phyloP scores from a whole-genome alignment of 2,329 filamentous ascomycete species.

The Xylariaceae sp. region DNA sequence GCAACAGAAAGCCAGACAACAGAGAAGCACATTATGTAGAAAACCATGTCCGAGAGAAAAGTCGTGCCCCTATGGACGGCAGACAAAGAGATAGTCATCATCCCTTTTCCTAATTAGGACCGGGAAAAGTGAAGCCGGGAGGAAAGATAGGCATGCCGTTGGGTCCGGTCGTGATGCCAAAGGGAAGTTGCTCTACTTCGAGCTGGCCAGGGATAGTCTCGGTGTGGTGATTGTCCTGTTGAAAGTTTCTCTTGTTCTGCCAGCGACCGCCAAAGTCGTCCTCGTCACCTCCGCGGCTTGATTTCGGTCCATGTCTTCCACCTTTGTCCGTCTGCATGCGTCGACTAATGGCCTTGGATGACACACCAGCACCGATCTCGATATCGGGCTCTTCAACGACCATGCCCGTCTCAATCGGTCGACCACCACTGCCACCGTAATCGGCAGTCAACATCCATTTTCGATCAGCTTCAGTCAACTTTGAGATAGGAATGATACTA shows the following conservation, averaged over 20 bases:
- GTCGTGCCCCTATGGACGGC: background rate
- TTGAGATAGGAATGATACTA: slow-evolving; percentile 88
- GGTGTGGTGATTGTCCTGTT: slow-evolving; percentile 29
- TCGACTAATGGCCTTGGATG: slow-evolving; percentile 78
- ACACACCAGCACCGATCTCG: slow-evolving; percentile 95
- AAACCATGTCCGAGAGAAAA: background rate
- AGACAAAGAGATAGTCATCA: background rate
- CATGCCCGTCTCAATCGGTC: slow-evolving; percentile 75
- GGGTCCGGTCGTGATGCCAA: slow-evolving; percentile 42
- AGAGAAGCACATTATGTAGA: background rate
- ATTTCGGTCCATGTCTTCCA: slow-evolving; percentile 63
- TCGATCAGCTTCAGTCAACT: slow-evolving; percentile 90
- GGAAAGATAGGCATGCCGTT: slow-evolving; percentile 52
- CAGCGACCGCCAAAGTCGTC: slow-evolving; percentile 25
- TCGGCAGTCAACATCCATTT: slow-evolving; percentile 97
- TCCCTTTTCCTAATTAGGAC: slow-evolving; percentile 22
- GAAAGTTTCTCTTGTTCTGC: slow-evolving; percentile 28
- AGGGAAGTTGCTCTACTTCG: slow-evolving; percentile 39
- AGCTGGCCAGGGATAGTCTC: slow-evolving; percentile 19
- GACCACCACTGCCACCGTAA: slow-evolving; percentile 87
- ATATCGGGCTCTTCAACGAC: slow-evolving; percentile 97
- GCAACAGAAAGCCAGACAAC: background rate
- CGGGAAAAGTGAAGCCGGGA: slow-evolving; percentile 42
- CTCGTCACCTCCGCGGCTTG: slow-evolving; percentile 44
- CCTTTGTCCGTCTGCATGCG: slow-evolving; percentile 69